A percentile compares a stretch with the other conserved stretches of the same genome.
Conservation (phyloP, 129 eudicot genomes). For the Erigeron canadensis region DNA sequence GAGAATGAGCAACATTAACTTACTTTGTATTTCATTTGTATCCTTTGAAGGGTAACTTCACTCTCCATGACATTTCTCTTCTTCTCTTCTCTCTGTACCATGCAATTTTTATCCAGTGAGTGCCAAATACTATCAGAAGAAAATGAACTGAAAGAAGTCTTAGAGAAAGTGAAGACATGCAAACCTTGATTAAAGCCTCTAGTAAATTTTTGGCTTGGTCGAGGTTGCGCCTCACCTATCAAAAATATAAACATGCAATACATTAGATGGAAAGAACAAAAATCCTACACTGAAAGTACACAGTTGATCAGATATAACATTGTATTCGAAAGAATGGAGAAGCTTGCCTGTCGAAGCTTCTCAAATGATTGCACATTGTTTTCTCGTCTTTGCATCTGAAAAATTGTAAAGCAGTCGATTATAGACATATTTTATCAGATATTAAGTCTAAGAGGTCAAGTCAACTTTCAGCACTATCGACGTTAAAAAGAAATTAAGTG, state of each 20-base stretch:
- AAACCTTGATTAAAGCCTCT: conserved; percentile 83
- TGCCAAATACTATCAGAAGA: background rate
- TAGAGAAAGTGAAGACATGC: background rate
- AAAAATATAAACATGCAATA: background rate
- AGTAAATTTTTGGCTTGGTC: conserved; percentile 89
- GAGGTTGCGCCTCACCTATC: conserved; percentile 96
- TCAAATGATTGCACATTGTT: conserved; percentile 97
- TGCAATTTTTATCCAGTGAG: too few species aligned
- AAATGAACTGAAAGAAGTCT: background rate
- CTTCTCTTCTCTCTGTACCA: conserved; percentile 88
- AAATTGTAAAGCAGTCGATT: background rate
- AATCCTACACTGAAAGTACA: too few species aligned
- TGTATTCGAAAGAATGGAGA: background rate
- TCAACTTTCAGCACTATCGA: background rate
- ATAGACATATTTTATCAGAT: background rate
- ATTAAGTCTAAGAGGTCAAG: too few species aligned
- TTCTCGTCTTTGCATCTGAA: conserved; percentile 97
- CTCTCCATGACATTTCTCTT: conserved; percentile 89
- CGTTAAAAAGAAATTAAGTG: background rate
- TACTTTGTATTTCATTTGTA: conserved; percentile 88
- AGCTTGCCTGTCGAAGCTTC: conserved; percentile 92
- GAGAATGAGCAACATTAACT: background rate
- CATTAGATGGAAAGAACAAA: too few species aligned
- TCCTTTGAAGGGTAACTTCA: conserved; percentile 81
- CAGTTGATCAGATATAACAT: too few species aligned